Conservation (phyloP, 768 basidiomycete genomes). For the Pholiota molesta region DNA sequence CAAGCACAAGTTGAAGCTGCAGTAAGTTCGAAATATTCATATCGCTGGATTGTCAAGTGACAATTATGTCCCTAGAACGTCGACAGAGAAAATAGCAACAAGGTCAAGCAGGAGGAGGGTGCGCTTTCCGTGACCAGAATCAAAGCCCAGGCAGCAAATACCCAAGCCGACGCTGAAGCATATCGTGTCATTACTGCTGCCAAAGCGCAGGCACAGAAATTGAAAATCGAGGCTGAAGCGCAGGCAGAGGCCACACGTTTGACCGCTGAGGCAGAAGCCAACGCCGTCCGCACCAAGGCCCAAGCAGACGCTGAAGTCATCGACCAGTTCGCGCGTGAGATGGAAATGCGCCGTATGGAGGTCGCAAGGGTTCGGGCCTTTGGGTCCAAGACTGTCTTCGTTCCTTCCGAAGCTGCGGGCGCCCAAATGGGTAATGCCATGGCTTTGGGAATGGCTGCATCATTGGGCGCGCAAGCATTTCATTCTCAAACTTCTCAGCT, state of each 20-base stretch:
- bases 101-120: constrained; percentile 85
- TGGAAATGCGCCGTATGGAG: constrained; percentile 71
- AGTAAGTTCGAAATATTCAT: constrained; percentile 38
- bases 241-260: constrained; percentile 79
- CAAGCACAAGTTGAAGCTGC: constrained; percentile 90
- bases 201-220: constrained; percentile 68
- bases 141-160: constrained; percentile 65
- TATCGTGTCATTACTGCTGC: constrained; percentile 76
- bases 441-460: constrained; percentile 72
- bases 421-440: constrained; percentile 62
- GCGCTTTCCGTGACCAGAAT: constrained; percentile 76
- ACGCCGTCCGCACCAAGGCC: constrained; percentile 66
- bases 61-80: constrained; percentile 57
- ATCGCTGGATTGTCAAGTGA: not conserved
- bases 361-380: constrained; percentile 64
- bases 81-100: constrained; percentile 86
- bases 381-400: constrained; percentile 71
- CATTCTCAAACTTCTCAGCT: not conserved
- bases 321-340: constrained; percentile 75
- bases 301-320: constrained; percentile 61
- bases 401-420: constrained; percentile 63
- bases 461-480: constrained; percentile 46
- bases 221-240: constrained; percentile 77
- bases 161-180: constrained; percentile 76
- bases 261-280: constrained; percentile 74